These are phyloP conservation scores for Termitomyces sp. DNA, from an alignment of 768 basidiomycete genomes.

Conservation along the genomic window DNA sequence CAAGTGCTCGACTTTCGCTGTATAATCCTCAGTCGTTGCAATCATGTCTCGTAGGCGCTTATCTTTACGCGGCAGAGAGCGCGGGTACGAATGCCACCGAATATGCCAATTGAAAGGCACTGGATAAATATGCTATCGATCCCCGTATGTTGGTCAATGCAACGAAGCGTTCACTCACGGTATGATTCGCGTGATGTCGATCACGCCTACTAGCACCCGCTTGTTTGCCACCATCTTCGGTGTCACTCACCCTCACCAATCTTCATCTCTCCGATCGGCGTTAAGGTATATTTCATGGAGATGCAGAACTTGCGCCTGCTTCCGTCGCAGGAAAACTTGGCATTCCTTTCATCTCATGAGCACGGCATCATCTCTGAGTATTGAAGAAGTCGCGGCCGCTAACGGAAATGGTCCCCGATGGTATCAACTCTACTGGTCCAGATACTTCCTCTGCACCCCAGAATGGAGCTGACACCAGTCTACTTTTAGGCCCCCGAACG, in stretches of 20 bases:
- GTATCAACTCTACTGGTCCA: slow-evolving; percentile 80
- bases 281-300: slow-evolving; percentile 66
- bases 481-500: slow-evolving; percentile 48
- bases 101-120: slow-evolving; percentile 55
- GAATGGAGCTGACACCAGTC: background rate
- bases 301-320: slow-evolving; percentile 69
- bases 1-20: slow-evolving; percentile 19
- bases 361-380: slow-evolving; percentile 64
- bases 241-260: slow-evolving; percentile 53
- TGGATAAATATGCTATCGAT: slow-evolving; percentile 67
- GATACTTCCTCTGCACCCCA: background rate
- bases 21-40: background rate
- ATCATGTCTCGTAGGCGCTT: slow-evolving; percentile 40
- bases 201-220: background rate
- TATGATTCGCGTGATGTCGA: slow-evolving; percentile 18
- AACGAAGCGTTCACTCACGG: slow-evolving; percentile 54
- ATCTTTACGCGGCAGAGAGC: slow-evolving; percentile 71
- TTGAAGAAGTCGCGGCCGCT: slow-evolving; percentile 71
- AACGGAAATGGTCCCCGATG: slow-evolving; percentile 67
- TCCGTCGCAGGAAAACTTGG: slow-evolving; percentile 57
- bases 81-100: slow-evolving; percentile 71
- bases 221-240: slow-evolving; percentile 51
- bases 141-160: slow-evolving; percentile 72
- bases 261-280: slow-evolving; percentile 70
- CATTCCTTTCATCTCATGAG: slow-evolving; percentile 72